Base-by-base conservation (phyloP, 2,329 filamentous ascomycete genomes). In the Beauveria bassiana region DNA sequence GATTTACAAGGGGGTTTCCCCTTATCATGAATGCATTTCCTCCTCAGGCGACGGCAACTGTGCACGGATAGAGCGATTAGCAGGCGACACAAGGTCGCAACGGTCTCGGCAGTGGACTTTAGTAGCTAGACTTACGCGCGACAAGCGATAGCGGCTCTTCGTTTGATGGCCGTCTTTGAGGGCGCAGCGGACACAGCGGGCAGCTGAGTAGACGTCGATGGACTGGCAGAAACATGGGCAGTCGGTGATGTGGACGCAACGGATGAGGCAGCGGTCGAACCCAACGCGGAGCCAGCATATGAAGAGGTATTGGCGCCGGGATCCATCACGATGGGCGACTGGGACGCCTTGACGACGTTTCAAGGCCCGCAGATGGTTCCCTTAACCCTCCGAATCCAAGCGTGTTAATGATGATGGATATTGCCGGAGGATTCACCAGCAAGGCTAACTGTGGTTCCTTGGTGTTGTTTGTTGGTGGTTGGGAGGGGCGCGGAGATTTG, bases 41-140 rank as follows among this genome's bases (percentile, higher is more conserved):
- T 82, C 63, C 81, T 78, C 75, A 83, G 79, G 40, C 80, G 79
- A 40, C 81, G 81, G 64, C 81, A 84, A 73, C 80, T 81, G 34
- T 18, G 61, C 38, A 43, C 18, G 59, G 51, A 42, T 22, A 47
- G 46, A 34, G 43, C 20, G 31, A 31, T 57, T 47, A 57, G 54
- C 42, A 34, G 7, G 24, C 55, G 42, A 20, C 22, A 14, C 16
- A 26, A 60, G 18, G 40, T 7, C 55, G 43, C 58, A 49, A 16
- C 55, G 34, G 54, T 51, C 42, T n/a, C 31, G 22, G 57, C 20
- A n/a, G n/a, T 14, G 60, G 59, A 49, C 50, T 38, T n/a, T 8
- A 18, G 20, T 12, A 40, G 26, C 38, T 43, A 28, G 64, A 69
- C 74, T 64, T 70, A 82, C 80, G 79, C 79, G 71, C 79, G 75